A percentile compares a stretch with the other conserved stretches of the same genome.
Conservation (phyloP, 2,329 filamentous ascomycete species). For the Geoglossum cookeanum region DNA sequence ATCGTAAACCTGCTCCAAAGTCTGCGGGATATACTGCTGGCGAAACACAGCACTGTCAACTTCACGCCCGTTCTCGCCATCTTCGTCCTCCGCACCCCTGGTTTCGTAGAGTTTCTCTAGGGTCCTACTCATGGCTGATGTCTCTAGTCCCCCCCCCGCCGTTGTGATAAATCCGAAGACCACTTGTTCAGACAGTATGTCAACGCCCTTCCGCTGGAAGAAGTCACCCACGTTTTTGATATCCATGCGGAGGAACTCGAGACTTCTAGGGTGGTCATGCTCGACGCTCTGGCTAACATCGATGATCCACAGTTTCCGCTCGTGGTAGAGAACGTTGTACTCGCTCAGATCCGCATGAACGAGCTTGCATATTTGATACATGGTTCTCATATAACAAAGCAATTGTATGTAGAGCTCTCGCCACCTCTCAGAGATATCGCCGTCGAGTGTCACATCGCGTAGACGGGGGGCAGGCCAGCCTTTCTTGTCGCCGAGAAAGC, state of each 20-base stretch:
- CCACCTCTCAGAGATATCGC: slow-evolving; percentile 56
- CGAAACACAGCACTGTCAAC: slow-evolving; percentile 85
- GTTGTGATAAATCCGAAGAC: slow-evolving; percentile 69
- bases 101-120: slow-evolving; percentile 49
- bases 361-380: slow-evolving; percentile 82
- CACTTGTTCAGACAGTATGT: slow-evolving; percentile 58
- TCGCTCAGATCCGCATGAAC: slow-evolving; percentile 95
- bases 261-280: slow-evolving; percentile 78
- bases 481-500: slow-evolving; percentile 70
- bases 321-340: slow-evolving; percentile 90
- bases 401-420: slow-evolving; percentile 62
- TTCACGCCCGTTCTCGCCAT: slow-evolving; percentile 29
- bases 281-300: slow-evolving; percentile 96
- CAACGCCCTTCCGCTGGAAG: slow-evolving; percentile 70
- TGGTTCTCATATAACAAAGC: slow-evolving; percentile 69
- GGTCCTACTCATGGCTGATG: slow-evolving; percentile 38
- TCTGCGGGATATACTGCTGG: slow-evolving; percentile 92
- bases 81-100: slow-evolving; percentile 25
- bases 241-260: slow-evolving; percentile 94
- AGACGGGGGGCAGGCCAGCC: slow-evolving; percentile 78
- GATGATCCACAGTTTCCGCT: slow-evolving; percentile 71
- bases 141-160: slow-evolving; percentile 37
- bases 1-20: slow-evolving; percentile 88
- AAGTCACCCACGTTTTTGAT: slow-evolving; percentile 94
- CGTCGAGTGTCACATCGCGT: slow-evolving; percentile 62